Conservation (phyloP, 345 rosid species). For the Hypericum androsaemum region DNA sequence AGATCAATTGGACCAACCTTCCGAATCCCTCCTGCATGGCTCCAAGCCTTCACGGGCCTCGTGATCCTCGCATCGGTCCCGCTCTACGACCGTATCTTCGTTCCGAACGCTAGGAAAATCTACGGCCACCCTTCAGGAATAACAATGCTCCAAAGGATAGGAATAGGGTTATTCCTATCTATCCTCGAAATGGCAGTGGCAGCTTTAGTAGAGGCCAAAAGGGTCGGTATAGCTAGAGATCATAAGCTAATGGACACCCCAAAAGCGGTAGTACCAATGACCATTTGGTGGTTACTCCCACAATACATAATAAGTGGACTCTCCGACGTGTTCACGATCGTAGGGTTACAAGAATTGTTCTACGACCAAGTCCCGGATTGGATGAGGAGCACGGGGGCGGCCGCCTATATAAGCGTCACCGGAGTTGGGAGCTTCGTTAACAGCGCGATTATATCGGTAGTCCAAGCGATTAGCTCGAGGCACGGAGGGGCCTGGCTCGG, state of each 20-base stretch:
- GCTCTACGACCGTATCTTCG: constrained; percentile 50
- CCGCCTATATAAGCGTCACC: constrained; percentile 43
- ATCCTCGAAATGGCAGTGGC: constrained; percentile 47
- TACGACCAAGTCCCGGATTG: constrained; percentile 77
- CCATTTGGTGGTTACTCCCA: constrained; percentile 77
- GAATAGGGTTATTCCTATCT: constrained; percentile 59
- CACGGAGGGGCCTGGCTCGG: constrained; percentile 50
- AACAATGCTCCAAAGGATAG: constrained; percentile 71
- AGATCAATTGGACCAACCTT: constrained; percentile 53
- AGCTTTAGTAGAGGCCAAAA: constrained; percentile 51
- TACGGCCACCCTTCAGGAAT: constrained; percentile 65
- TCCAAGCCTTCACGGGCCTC: constrained; percentile 56
- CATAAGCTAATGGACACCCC: constrained; percentile 49
- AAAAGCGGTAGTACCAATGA: constrained; percentile 50
- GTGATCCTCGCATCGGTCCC: constrained; percentile 57
- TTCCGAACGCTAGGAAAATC: constrained; percentile 46
- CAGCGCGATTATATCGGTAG: constrained; percentile 39
- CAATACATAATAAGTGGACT: constrained; percentile 55
- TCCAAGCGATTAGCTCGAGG: constrained; percentile 36
- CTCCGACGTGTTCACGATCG: constrained; percentile 53
- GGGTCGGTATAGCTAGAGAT: constrained; percentile 42
- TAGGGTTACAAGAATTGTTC: constrained; percentile 84
- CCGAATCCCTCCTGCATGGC: constrained; percentile 66
- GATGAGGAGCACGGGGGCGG: constrained; percentile 88
- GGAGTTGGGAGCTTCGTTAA: constrained; percentile 78